phyloP scores from a whole-genome alignment of 1,284 basidiomycete species.

The Cutaneotrichosporon arboriforme region DNA sequence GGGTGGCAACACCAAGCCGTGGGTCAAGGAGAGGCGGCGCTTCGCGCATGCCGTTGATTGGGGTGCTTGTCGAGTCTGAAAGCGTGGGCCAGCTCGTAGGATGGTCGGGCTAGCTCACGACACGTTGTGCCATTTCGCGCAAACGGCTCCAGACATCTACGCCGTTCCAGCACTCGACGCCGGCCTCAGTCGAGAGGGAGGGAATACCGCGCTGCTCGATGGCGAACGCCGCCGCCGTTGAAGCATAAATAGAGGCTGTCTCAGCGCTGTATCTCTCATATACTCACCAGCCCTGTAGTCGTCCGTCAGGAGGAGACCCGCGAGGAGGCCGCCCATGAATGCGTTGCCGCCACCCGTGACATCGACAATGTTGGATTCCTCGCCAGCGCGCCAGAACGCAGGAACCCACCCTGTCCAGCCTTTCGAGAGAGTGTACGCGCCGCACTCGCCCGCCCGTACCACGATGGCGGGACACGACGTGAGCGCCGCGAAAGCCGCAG shows the following conservation, averaged over 20 bases:
- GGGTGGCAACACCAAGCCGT: too few relatives aligned
- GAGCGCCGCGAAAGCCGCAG: conserved; percentile 7
- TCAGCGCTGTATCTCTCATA: not conserved
- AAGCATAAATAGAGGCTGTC: conserved; percentile 63
- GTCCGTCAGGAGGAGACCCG: conserved; percentile 58
- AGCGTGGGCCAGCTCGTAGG: too few relatives aligned
- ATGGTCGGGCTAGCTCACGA: not conserved
- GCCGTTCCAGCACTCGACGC: conserved; percentile 61
- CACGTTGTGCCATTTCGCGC: conserved; percentile 12
- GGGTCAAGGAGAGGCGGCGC: too few relatives aligned
- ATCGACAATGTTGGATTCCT: conserved; percentile 59
- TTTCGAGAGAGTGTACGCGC: conserved; percentile 57
- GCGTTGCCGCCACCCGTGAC: conserved; percentile 86
- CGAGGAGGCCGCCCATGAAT: conserved; percentile 76
- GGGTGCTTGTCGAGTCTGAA: too few relatives aligned
- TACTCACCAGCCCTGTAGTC: conserved; percentile 61
- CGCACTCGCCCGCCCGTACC: conserved; percentile 69
- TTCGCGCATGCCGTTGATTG: too few relatives aligned
- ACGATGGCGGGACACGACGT: conserved; percentile 50
- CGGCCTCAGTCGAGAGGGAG: conserved; percentile 39
- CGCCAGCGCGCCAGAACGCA: conserved; percentile 60
- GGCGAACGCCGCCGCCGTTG: conserved; percentile 72
- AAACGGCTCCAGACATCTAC: conserved; percentile 46
- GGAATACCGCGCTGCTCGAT: conserved; percentile 80
- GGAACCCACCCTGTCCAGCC: conserved; percentile 59